A percentile compares a stretch with the other conserved stretches of the same genome.
phyloP scores from a whole-genome alignment of 345 rosid species.

The Linum lewisii region DNA sequence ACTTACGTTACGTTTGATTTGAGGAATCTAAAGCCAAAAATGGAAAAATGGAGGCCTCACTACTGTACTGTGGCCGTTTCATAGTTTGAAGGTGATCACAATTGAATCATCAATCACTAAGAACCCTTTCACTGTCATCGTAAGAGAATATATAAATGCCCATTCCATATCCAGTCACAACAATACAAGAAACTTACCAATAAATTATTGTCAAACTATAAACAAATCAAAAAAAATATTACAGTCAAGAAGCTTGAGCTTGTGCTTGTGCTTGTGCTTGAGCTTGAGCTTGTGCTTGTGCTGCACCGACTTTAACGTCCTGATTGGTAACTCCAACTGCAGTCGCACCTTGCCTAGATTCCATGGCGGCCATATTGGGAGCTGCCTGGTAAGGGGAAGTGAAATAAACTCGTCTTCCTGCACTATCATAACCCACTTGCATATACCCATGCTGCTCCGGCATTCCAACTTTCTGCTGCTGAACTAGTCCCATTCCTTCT shows the following conservation, averaged over 20 bases:
- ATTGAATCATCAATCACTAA: no score
- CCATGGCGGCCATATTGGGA: background rate
- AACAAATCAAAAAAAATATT: slow-evolving; percentile 10
- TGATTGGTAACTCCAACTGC: slow-evolving; percentile 23
- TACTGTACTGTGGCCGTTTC: no score
- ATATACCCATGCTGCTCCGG: slow-evolving; percentile 19
- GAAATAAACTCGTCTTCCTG: slow-evolving; percentile 49
- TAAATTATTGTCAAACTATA: no score
- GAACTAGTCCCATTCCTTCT: slow-evolving; percentile 23
- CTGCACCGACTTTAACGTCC: slow-evolving; percentile 32
- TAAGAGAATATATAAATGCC: no score
- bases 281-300: slow-evolving; percentile 8
- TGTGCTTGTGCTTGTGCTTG: slow-evolving; percentile 10
- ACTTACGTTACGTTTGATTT: no score
- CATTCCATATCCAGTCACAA: no score
- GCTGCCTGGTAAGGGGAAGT: slow-evolving; percentile 25
- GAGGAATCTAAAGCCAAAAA: no score
- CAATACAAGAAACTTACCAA: no score
- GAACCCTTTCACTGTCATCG: no score
- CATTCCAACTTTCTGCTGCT: slow-evolving; percentile 12
- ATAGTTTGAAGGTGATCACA: no score
- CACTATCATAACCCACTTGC: slow-evolving; percentile 35
- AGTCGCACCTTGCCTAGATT: slow-evolving; percentile 18
- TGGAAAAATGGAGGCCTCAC: no score
- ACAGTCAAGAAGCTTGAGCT: slow-evolving; percentile 22